A percentile compares a stretch with the other conserved stretches of the same genome.
Conservation (phyloP, 805 yeast genomes). For the Spencermartinsiella europaea region DNA sequence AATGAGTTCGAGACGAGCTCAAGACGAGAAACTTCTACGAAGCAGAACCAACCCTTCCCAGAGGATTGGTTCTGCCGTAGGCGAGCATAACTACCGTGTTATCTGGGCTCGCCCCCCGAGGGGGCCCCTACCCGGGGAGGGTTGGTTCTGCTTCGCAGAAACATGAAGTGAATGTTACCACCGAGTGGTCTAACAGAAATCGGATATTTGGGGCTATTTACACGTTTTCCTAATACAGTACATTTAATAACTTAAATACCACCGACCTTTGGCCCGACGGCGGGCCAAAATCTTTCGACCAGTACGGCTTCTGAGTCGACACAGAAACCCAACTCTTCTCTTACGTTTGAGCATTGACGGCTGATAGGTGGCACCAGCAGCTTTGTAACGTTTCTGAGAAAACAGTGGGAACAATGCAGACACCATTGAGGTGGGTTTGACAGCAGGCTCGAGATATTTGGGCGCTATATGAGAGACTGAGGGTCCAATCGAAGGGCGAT, state of each 20-base stretch:
- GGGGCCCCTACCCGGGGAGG: too few relatives aligned
- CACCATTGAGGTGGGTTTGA: neutral
- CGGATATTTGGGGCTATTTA: neutral
- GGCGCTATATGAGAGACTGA: neutral
- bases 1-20: too few relatives aligned
- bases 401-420: neutral
- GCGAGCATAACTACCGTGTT: too few relatives aligned
- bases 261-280: conserved; percentile 84
- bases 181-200: too few relatives aligned
- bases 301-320: conserved; percentile 65
- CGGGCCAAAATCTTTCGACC: conserved; percentile 77
- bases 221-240: too few relatives aligned
- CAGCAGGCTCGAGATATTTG: neutral
- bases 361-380: conserved; percentile 92
- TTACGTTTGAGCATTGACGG: conserved; percentile 89
- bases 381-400: conserved; percentile 63
- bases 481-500: neutral
- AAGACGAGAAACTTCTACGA: neutral
- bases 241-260: conserved; percentile 82
- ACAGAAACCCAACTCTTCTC: conserved; percentile 83
- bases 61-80: neutral
- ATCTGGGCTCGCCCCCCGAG: too few relatives aligned
- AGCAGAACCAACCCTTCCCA: neutral
- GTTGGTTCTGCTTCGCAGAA: too few relatives aligned
- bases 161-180: neutral